Conservation (phyloP, 2,329 filamentous ascomycete species). For the Metarhizium humberi region DNA sequence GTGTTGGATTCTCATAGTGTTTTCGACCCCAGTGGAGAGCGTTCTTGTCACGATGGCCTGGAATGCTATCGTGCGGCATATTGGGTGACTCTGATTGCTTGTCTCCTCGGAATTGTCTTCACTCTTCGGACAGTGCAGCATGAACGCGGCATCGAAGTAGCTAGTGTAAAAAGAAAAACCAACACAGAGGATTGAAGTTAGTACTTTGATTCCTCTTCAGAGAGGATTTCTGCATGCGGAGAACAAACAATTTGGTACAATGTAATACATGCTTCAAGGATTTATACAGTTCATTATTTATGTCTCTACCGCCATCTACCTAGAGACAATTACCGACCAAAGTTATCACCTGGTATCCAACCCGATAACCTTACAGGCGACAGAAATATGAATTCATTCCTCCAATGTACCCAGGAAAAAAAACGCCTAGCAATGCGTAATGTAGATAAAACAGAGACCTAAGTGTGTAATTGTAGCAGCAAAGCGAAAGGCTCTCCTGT, state of each 20-base stretch:
- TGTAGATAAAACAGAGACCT: neutral
- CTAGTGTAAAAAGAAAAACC: slow-evolving; percentile 27
- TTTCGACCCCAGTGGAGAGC: slow-evolving; percentile 57
- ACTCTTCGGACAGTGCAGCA: slow-evolving; percentile 62
- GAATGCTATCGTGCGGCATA: slow-evolving; percentile 78
- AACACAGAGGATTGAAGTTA: slow-evolving; percentile 7
- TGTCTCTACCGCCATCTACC: neutral
- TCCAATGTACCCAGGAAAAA: neutral
- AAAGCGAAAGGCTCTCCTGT: neutral
- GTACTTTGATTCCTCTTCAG: neutral
- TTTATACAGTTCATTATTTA: neutral
- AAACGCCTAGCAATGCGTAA: slow-evolving; percentile 7
- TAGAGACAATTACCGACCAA: neutral
- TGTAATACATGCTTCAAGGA: neutral
- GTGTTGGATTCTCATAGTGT: slow-evolving; percentile 76
- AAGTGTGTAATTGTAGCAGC: neutral
- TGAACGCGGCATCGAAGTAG: slow-evolving; percentile 34
- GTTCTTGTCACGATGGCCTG: slow-evolving; percentile 67
- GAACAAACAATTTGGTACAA: neutral
- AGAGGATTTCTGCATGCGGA: neutral
- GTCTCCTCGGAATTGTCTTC: slow-evolving; percentile 57
- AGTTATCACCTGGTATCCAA: slow-evolving; percentile 1
- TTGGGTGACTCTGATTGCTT: slow-evolving; percentile 64
- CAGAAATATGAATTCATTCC: neutral
- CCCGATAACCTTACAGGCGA: neutral